Evolutionary conservation across 2,329 filamentous ascomycete species (phyloP).

Genomic region (Bipolaris oryzae): DNA sequence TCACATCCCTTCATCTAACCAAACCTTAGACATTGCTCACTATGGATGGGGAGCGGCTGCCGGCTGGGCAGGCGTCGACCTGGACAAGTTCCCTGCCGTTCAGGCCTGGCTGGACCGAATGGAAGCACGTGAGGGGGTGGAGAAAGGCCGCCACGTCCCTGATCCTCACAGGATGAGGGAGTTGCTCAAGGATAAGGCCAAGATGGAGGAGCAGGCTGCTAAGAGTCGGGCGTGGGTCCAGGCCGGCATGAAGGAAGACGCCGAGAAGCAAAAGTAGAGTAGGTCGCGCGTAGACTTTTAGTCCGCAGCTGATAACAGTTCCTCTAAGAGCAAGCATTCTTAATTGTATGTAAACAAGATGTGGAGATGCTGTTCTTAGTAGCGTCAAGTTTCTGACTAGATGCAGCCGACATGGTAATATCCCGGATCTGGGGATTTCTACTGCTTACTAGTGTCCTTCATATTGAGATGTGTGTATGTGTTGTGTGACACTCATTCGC

Average conservation of each 20-base stretch:
- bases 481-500: no score
- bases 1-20: slow-evolving; percentile 4
- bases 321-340: background rate
- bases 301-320: background rate
- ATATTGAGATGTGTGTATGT: no score
- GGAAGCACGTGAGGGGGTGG: slow-evolving; percentile 69
- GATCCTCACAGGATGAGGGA: slow-evolving; percentile 66
- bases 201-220: slow-evolving; percentile 62
- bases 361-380: background rate
- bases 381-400: background rate
- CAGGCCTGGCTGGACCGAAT: slow-evolving; percentile 79
- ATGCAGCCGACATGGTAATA: no score
- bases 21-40: slow-evolving; percentile 68
- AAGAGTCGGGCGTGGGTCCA: slow-evolving; percentile 68
- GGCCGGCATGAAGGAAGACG: slow-evolving; percentile 70
- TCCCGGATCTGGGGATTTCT: no score
- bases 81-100: slow-evolving; percentile 75
- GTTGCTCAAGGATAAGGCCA: slow-evolving; percentile 61
- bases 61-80: slow-evolving; percentile 67
- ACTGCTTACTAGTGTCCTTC: no score
- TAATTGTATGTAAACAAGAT: background rate
- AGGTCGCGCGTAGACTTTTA: background rate
- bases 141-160: slow-evolving; percentile 78
- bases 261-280: slow-evolving; percentile 38
- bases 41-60: slow-evolving; percentile 76